Conservation (phyloP, 306 rosid species). For the Begonia loranthoides region DNA sequence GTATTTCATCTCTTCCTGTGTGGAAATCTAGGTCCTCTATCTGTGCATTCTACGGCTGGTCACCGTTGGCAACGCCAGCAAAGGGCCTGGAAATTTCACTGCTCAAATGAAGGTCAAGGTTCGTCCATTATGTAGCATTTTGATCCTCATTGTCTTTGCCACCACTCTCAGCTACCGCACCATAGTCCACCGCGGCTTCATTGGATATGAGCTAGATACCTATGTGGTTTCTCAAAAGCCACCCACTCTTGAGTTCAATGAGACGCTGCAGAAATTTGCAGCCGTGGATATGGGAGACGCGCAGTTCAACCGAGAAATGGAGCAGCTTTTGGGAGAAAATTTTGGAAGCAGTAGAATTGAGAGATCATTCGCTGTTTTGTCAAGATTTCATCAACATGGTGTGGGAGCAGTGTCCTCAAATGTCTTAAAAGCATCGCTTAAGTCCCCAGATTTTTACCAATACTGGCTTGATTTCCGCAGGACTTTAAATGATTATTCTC, state of each 20-base stretch:
- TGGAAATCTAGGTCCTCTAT: neutral
- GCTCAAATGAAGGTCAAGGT: conserved; percentile 64
- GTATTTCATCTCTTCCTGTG: neutral
- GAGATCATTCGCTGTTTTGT: conserved; percentile 55
- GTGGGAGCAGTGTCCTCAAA: conserved; percentile 17
- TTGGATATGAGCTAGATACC: conserved; percentile 35
- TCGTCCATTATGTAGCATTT: conserved; percentile 44
- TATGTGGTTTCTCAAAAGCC: conserved; percentile 13
- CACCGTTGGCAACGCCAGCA: conserved; percentile 25
- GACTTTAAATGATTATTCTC: conserved; percentile 41
- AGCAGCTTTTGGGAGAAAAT: conserved; percentile 59
- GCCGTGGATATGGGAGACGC: conserved; percentile 48
- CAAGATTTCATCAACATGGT: conserved; percentile 47
- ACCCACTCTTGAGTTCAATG: conserved; percentile 29
- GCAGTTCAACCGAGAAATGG: conserved; percentile 39
- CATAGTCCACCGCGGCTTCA: conserved; percentile 24
- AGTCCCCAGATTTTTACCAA: conserved; percentile 68
- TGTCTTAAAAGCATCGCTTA: conserved; percentile 25
- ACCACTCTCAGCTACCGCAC: conserved; percentile 47
- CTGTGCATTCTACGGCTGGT: conserved; percentile 23
- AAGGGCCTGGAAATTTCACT: conserved; percentile 13
- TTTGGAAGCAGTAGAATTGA: conserved; percentile 54
- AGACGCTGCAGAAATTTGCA: conserved; percentile 58
- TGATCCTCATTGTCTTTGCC: conserved; percentile 40
- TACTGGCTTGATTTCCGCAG: conserved; percentile 73